Base-by-base conservation (phyloP, 2,329 filamentous ascomycete species). In the Neocucurbitaria cava region DNA sequence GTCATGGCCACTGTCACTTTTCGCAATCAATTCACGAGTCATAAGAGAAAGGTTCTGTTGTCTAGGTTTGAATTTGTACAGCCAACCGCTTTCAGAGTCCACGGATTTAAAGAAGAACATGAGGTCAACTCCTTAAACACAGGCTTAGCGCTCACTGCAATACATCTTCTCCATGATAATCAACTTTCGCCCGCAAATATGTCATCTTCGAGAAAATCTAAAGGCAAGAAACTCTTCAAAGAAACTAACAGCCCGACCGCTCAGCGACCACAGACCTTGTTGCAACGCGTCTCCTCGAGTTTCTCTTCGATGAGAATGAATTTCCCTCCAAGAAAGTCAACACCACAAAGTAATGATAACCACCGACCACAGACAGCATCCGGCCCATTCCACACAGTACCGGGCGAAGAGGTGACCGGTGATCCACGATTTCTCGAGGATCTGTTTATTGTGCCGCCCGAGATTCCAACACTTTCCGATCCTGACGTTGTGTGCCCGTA, bases 281-380 rank as follows among this genome's bases (percentile, higher is more conserved):
- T 63, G 8, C 61, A 62, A 26, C 61, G 55, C 17, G 35, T 67
- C 10, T 68, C 65, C 2, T 61, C 60, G 2, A 36, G 56, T 4
- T 33, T 68, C 1, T 39, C 46, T 35, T 55, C 47, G 13, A 42
- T 60, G 5, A 17, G 61, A 30, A 42, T 57, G 35, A 47, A 31
- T 15, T 10, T 52, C 18, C 40, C 58, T 35, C 41, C 51, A 15
- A 58, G 49, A 31, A 42, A 47, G 44, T 21, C 39, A 17, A 45
- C 43, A 3, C 44, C 53, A 15, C 54, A 41, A 24, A 20, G 18
- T 11, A 45, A 40, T 15, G 6, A 18, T 24, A 39, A 13, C 9
- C 18, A 38, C 35, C 35, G 49, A 33, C 45, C 49, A 13, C 33
- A 33, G 15, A 60, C 51, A 45, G 45, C 47, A 38, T 47, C 55